Evolutionary conservation across 2,329 filamentous ascomycete genomes (phyloP), one percentile per base, ranked within the genome.

Genomic region (Verticillium albo-atrum): DNA sequence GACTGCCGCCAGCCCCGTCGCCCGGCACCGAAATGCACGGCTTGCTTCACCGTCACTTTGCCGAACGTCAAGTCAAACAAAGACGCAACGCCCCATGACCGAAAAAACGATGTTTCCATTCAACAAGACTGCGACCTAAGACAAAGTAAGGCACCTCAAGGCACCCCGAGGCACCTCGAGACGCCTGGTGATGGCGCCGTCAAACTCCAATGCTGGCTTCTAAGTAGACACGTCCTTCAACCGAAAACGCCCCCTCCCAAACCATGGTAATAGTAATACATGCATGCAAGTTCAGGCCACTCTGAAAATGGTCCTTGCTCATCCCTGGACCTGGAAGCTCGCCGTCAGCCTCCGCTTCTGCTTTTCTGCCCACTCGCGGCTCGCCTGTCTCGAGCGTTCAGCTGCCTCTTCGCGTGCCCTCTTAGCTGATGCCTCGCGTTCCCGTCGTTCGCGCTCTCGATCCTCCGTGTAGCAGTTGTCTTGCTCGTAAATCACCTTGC

Each of bases 311-410:
- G n/a, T n/a, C n/a, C n/a, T n/a, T n/a, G n/a, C n/a, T n/a, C n/a
- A n/a, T n/a, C n/a, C n/a, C n/a, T n/a, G n/a, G n/a, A n/a, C 42
- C 20, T 47, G n/a, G 9, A 47, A 25, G 42, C 42, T 47, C 20
- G 42, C 42, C 42, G 42, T 47, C 42, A 47, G 51, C 12, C 27
- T 23, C 20, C 70, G 74, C 37, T 76, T 76, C 68, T 83, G 81
- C 71, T 81, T 85, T 68, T 86, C 83, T 12, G 84, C 84, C 84
- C 85, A 88, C 65, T 86, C 82, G 34, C 84, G 79, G 64, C 84
- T 84, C 60, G 82, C 78, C 68, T 79, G 76, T 58, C 85, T 79
- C 58, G 83, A 85, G 66, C 82, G 78, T 70, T 88, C 84, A 10
- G 86, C 85, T 26, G 86, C 86, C 66, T 85, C 77, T 65, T 85